phyloP scores from a whole-genome alignment of 2,329 filamentous ascomycete species.

The Aspergillus phoenicis region DNA sequence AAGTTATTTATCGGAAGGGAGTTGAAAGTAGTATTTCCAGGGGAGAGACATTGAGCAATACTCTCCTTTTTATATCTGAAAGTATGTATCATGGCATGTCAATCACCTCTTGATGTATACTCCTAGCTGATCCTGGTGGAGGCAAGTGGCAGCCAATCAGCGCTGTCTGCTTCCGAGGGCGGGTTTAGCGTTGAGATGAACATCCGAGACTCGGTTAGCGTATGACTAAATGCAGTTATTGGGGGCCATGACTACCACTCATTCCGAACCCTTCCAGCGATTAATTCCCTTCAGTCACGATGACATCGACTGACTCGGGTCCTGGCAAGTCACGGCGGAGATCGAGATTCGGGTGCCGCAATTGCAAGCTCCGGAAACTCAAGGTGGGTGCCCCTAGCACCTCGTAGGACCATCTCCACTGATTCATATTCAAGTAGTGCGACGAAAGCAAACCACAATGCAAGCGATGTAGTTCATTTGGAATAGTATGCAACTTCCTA shows the following conservation, averaged over 20 bases:
- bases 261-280: neutral
- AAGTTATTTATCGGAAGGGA: too few relatives aligned
- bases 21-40: neutral
- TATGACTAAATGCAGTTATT: neutral
- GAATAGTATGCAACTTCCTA: constrained; percentile 50
- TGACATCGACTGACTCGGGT: constrained; percentile 3
- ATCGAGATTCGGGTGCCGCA: constrained; percentile 53
- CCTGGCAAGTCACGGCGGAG: constrained; percentile 25
- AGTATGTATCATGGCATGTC: neutral
- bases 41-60: neutral
- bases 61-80: constrained; percentile 11
- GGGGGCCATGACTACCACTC: neutral
- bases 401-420: too few relatives aligned
- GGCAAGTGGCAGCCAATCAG: constrained; percentile 27
- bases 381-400: constrained; percentile 41
- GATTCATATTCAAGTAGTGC: constrained; percentile 39
- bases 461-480: constrained; percentile 47
- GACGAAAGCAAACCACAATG: constrained; percentile 52
- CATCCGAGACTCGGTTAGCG: neutral
- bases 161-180: constrained; percentile 13
- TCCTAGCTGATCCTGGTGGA: neutral
- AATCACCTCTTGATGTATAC: neutral
- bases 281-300: constrained; percentile 10
- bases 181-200: constrained; percentile 16
- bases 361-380: constrained; percentile 56